A percentile compares a stretch with the other conserved stretches of the same genome.
phyloP scores from a whole-genome alignment of 73 alveolate genomes.

The Paramecium pentaurelia region DNA sequence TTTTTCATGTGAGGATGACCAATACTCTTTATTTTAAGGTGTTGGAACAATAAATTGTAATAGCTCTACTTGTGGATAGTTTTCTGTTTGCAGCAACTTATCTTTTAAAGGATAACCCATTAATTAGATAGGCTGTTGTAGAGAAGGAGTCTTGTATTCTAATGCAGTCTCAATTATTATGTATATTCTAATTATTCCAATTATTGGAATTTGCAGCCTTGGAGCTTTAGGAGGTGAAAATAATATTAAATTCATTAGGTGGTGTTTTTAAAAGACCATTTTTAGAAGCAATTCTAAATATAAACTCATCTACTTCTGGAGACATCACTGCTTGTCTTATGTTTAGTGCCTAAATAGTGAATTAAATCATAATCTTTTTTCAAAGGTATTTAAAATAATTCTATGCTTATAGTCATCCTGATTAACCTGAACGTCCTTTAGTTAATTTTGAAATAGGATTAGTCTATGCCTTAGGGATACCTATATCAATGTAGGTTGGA shows the following conservation, averaged over 20 bases:
- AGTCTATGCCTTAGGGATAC: background rate
- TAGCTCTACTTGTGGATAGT: background rate
- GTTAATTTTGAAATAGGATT: background rate
- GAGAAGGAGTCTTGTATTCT: background rate
- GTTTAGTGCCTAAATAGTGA: background rate
- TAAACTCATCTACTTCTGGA: background rate
- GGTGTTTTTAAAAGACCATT: conserved; percentile 48
- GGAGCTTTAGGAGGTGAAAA: conserved; percentile 25
- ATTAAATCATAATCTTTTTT: background rate
- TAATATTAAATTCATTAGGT: background rate
- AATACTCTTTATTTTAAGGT: background rate
- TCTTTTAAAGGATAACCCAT: background rate
- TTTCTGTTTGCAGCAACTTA: background rate
- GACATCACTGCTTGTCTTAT: background rate
- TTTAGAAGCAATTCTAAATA: background rate
- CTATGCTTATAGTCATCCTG: background rate
- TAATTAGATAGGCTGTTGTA: background rate
- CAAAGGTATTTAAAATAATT: background rate
- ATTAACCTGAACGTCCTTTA: conserved; percentile 11
- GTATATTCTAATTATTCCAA: background rate
- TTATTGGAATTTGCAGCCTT: background rate
- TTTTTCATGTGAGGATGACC: background rate
- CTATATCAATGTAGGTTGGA: background rate
- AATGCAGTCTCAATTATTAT: background rate
- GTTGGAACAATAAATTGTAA: background rate